Conservation (phyloP, 2,329 filamentous ascomycete genomes). For the Aspergillus carbonarius region DNA sequence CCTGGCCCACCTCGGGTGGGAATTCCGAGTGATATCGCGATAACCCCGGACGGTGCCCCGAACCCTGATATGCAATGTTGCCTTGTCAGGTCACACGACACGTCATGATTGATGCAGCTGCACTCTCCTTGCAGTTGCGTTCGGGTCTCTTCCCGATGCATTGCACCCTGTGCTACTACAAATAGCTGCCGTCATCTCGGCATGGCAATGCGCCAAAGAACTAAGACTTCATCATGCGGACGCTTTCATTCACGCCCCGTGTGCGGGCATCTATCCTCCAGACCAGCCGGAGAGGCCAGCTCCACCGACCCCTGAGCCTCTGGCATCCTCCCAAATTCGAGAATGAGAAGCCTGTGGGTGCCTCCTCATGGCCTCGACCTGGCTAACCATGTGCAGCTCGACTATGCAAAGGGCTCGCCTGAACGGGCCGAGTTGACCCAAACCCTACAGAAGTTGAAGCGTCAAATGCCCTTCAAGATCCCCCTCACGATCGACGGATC, state of each 20-base stretch:
- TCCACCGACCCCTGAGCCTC: conserved; percentile 3
- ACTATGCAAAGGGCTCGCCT: conserved; percentile 30
- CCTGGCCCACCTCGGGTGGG: conserved; percentile 8
- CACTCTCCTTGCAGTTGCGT: background rate
- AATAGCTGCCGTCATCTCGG: background rate
- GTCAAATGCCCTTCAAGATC: conserved; percentile 34
- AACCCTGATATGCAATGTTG: too few relatives aligned
- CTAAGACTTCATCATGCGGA: background rate
- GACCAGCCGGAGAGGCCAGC: background rate
- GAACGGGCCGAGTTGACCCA: conserved; percentile 34
- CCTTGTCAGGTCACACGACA: background rate
- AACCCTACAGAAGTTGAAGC: conserved; percentile 31
- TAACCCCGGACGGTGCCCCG: background rate
- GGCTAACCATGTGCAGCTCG: conserved; percentile 12
- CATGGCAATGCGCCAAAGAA: background rate
- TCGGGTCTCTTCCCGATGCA: background rate
- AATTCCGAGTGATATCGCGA: conserved; percentile 5
- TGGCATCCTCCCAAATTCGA: conserved; percentile 25
- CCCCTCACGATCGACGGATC: conserved; percentile 26
- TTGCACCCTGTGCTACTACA: background rate
- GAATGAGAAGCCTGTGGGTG: conserved; percentile 26
- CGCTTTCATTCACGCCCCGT: background rate
- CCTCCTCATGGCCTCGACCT: too few relatives aligned
- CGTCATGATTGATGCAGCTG: background rate
- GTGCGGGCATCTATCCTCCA: background rate